Conservation (phyloP, 2,329 filamentous ascomycete genomes). For the Epichloe festucae region DNA sequence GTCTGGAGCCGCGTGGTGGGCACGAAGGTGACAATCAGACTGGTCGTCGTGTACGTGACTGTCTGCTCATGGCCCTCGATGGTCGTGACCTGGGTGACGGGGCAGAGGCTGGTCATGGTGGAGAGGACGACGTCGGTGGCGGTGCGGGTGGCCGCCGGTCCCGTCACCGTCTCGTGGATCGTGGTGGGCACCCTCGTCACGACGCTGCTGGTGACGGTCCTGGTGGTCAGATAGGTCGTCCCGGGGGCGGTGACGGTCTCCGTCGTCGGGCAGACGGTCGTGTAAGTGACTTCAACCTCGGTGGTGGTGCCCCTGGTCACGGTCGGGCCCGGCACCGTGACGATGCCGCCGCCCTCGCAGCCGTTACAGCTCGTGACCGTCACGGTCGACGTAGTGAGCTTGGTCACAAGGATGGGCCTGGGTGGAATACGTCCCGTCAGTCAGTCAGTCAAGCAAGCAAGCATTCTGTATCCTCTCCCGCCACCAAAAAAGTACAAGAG, state of each 20-base stretch:
- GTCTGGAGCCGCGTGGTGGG: constrained; percentile 17
- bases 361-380: constrained; percentile 27
- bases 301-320: constrained; percentile 18
- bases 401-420: constrained; percentile 29
- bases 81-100: constrained; percentile 18
- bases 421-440: constrained; percentile 5
- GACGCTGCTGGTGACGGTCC: constrained; percentile 14
- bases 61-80: constrained; percentile 8
- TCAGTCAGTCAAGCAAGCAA: background rate
- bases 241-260: constrained; percentile 24
- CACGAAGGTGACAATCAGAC: constrained; percentile 14
- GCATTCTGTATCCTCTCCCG: background rate
- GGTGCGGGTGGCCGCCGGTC: constrained; percentile 18
- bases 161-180: constrained; percentile 18
- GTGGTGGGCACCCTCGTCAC: constrained; percentile 18
- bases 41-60: constrained; percentile 11
- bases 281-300: constrained; percentile 25
- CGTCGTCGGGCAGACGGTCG: constrained; percentile 22
- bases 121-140: constrained; percentile 20
- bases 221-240: constrained; percentile 15
- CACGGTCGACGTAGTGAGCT: constrained; percentile 30
- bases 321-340: constrained; percentile 24
- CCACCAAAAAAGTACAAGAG: background rate
- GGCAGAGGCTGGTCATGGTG: constrained; percentile 29
- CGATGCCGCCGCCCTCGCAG: constrained; percentile 19